Percentiles rank a stretch among this genome's conserved stretches.
Evolutionary conservation across 1,284 basidiomycete species (phyloP).

Genomic region (Mrakiaceae sp.): DNA sequence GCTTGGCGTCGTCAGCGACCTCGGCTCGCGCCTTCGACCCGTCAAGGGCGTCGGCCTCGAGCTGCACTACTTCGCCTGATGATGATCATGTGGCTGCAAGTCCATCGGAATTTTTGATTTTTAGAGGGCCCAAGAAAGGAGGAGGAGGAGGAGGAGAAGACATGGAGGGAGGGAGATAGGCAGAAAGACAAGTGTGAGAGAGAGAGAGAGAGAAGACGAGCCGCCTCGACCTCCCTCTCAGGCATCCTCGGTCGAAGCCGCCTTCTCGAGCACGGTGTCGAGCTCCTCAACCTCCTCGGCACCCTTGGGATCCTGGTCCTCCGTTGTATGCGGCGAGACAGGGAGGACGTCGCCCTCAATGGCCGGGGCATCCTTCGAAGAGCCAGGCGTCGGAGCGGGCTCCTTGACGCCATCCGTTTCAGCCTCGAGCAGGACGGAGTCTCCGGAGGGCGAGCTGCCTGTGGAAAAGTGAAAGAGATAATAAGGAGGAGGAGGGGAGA

Average conservation of each 20-base stretch:
- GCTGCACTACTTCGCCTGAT: slow-evolving; percentile 11
- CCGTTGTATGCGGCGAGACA: slow-evolving; percentile 5
- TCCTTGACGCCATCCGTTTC: background rate
- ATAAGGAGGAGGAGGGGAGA: background rate
- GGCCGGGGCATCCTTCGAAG: background rate
- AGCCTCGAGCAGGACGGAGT: background rate
- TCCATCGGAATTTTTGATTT: no score
- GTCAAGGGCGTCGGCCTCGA: slow-evolving; percentile 9
- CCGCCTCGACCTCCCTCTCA: background rate
- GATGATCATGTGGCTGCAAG: no score
- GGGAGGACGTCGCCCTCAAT: background rate
- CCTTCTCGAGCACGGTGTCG: background rate
- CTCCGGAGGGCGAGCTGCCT: background rate
- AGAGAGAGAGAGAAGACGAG: no score
- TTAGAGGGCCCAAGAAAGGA: no score
- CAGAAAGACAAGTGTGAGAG: background rate
- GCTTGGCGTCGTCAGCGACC: slow-evolving; percentile 6
- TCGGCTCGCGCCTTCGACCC: background rate
- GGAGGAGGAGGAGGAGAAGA: background rate
- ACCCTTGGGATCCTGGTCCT: background rate
- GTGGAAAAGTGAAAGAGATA: background rate
- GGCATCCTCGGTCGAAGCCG: background rate
- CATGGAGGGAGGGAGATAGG: background rate
- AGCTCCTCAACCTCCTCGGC: background rate
- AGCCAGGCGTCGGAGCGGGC: background rate